Evolutionary conservation across 2,329 filamentous ascomycete species (phyloP).

Genomic region (Aureobasidium lini): DNA sequence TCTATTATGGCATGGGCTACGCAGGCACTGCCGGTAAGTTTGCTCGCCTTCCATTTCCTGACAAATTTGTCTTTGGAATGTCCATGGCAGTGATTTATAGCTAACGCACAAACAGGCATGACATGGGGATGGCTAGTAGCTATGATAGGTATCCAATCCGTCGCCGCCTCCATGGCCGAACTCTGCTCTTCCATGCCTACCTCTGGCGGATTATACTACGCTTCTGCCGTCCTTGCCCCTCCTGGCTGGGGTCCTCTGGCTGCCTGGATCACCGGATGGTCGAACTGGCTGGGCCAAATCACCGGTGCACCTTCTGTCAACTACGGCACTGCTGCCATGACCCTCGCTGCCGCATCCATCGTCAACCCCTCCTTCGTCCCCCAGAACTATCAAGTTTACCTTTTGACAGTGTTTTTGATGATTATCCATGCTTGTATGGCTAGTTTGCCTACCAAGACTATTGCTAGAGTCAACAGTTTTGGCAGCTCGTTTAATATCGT

Average conservation of each 20-base stretch:
- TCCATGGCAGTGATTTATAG: neutral
- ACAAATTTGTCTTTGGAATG: neutral
- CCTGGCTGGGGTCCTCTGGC: slow-evolving; percentile 58
- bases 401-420: slow-evolving; percentile 61
- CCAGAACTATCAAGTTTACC: slow-evolving; percentile 58
- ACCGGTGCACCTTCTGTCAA: slow-evolving; percentile 60
- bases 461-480: slow-evolving; percentile 62
- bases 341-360: slow-evolving; percentile 63
- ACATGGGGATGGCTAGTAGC: slow-evolving; percentile 64
- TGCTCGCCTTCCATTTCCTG: neutral
- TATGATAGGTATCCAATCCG: slow-evolving; percentile 63
- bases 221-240: slow-evolving; percentile 62
- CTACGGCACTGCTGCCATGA: slow-evolving; percentile 62
- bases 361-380: slow-evolving; percentile 58
- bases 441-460: slow-evolving; percentile 63
- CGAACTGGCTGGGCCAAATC: slow-evolving; percentile 61
- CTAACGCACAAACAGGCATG: slow-evolving; percentile 11
- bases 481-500: slow-evolving; percentile 66
- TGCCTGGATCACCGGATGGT: slow-evolving; percentile 63
- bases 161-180: slow-evolving; percentile 60
- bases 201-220: slow-evolving; percentile 65
- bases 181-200: slow-evolving; percentile 64
- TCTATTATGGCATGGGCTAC: slow-evolving; percentile 60
- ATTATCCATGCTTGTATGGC: slow-evolving; percentile 59
- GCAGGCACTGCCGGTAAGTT: slow-evolving; percentile 50